Evolutionary conservation across 2,329 filamentous ascomycete species (phyloP), one percentile per base, ranked within the genome.

Genomic region (Cladosporium sp.): DNA sequence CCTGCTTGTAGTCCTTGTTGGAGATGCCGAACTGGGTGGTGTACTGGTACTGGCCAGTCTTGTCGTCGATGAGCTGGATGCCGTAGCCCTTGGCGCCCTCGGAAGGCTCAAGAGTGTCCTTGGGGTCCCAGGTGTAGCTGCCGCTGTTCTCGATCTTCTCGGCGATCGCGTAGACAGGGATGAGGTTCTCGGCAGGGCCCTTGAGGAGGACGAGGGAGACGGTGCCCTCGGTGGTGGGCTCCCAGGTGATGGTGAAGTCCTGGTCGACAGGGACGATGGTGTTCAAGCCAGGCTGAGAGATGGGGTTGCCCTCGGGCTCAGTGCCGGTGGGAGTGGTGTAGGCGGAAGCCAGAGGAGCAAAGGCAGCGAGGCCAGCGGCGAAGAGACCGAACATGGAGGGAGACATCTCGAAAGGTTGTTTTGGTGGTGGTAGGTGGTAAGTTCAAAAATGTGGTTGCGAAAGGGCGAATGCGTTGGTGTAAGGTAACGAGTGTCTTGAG

Each of bases 11-110:
- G 47, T 69, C 58, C 68, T 80, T 80, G 68, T 80, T 80, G 61
- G 74, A 76, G 74, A 87, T 78, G 66, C 84, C 84, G 75, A 86
- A 86, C 72, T 86, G 83, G 60, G 81, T 82, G 43, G 80, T 81
- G 74, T 79, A 84, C 49, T 87, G 84, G 79, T 83, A 87, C 69
- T 81, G 73, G 69, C 84, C 82, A 62, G 77, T 82, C 51, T 76
- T 75, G 67, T 85, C 82, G 64, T 82, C 82, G 65, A 87, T 82
- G 66, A 88, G 73, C 70, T 85, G 78, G 68, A 87, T 75, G 61
- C 84, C 84, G 74, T 86, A 87, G 73, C 77, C 80, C 65, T 76
- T 78, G 61, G 81, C 79, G 61, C 69, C 69, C 66, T 77, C 74
- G 42, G 63, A 63, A 20, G 70, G 67, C 39, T 59, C 68, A 60